Evolutionary conservation across 176 grass and related monocot genomes (phyloP).

Genomic region (Bothriochloa decipiens): DNA sequence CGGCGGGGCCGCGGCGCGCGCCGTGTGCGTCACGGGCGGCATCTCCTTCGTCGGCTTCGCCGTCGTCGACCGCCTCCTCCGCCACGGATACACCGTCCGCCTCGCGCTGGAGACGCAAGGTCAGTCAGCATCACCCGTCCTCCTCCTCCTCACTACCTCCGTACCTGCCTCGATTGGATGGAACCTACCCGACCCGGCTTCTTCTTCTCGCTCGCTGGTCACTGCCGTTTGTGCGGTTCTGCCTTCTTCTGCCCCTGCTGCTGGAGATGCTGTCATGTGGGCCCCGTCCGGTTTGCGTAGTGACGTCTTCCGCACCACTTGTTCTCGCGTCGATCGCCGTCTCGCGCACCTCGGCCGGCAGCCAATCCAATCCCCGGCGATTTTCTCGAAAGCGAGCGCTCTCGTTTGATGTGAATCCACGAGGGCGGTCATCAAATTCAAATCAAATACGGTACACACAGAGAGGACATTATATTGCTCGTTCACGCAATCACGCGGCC

Average conservation of each 20-base stretch:
- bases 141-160: too few relatives aligned
- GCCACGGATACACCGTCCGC: constrained; percentile 82
- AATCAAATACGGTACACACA: background rate
- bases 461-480: background rate
- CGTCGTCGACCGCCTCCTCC: constrained; percentile 79
- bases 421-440: background rate
- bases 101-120: constrained; percentile 94
- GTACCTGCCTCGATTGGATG: too few relatives aligned
- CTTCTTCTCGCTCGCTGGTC: too few relatives aligned
- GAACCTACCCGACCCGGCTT: background rate
- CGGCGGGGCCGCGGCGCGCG: constrained; percentile 36
- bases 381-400: background rate
- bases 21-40: constrained; percentile 87
- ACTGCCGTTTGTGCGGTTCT: too few relatives aligned
- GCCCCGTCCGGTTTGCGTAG: background rate
- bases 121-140: constrained; percentile 12
- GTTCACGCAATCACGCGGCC: background rate
- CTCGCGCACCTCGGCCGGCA: too few relatives aligned
- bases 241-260: too few relatives aligned
- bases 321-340: background rate
- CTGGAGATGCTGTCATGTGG: background rate
- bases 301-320: background rate
- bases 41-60: constrained; percentile 91
- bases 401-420: background rate
- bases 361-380: too few relatives aligned